Evolutionary conservation across 257 asterid species (phyloP).

Genomic region (Solanum stenotomum): DNA sequence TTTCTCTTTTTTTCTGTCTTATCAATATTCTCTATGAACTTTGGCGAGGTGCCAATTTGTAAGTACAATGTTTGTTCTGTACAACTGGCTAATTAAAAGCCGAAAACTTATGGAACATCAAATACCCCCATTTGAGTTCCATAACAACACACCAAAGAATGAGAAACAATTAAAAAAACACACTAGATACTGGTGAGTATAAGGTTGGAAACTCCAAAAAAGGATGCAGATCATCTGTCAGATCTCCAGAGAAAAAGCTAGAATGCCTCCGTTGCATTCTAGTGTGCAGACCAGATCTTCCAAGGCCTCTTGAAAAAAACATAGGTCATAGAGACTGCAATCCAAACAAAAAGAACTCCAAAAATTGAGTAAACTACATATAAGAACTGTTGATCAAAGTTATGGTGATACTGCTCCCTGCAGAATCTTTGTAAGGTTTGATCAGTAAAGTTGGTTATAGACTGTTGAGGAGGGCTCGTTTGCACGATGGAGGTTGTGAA

Average conservation of each 20-base stretch:
- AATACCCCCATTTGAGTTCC: slow-evolving; percentile 57
- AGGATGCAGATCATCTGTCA: slow-evolving; percentile 44
- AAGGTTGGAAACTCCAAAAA: slow-evolving; percentile 26
- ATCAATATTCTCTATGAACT: slow-evolving; percentile 36
- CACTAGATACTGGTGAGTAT: slow-evolving; percentile 36
- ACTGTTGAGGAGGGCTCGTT: slow-evolving; percentile 95
- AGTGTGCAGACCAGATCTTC: slow-evolving; percentile 61
- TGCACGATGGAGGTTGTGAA: slow-evolving; percentile 84
- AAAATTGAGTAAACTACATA: slow-evolving; percentile 28
- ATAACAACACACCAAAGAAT: slow-evolving; percentile 52
- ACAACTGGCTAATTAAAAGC: slow-evolving; percentile 74
- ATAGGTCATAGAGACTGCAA: slow-evolving; percentile 58
- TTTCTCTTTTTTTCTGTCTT: slow-evolving; percentile 6
- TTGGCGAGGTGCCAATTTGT: slow-evolving; percentile 80
- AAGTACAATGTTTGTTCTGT: slow-evolving; percentile 66
- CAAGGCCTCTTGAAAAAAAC: slow-evolving; percentile 61
- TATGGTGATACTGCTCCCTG: slow-evolving; percentile 23
- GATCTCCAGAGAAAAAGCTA: slow-evolving; percentile 39
- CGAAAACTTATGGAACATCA: slow-evolving; percentile 28
- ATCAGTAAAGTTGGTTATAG: slow-evolving; percentile 43
- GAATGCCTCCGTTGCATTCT: slow-evolving; percentile 67
- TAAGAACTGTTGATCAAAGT: slow-evolving; percentile 23
- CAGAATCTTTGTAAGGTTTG: slow-evolving; percentile 11
- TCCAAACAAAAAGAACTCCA: slow-evolving; percentile 38
- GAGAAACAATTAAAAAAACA: slow-evolving; percentile 34